These are phyloP conservation scores for Cystobasidium sp. DNA, from an alignment of 1,284 basidiomycete genomes.

Conservation along the genomic window DNA sequence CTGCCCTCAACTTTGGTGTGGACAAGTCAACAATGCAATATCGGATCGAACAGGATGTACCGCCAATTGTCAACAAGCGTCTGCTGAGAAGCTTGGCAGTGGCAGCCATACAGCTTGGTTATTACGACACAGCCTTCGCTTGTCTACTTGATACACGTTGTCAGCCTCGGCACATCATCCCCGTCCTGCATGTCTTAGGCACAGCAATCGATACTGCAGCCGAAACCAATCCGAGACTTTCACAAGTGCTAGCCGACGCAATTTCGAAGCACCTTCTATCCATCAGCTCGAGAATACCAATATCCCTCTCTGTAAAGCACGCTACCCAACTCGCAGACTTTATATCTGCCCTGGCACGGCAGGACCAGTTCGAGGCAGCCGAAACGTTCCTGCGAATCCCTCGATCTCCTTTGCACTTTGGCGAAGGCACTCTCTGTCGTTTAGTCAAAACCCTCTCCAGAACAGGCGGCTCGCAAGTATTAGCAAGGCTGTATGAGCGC, in stretches of 20 bases:
- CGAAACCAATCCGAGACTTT: background rate
- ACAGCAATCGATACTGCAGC: background rate
- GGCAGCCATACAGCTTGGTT: conserved; percentile 2
- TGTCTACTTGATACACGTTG: conserved; percentile 18
- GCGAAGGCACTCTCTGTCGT: background rate
- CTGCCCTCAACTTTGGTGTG: background rate
- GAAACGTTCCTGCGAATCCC: background rate
- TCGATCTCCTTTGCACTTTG: background rate
- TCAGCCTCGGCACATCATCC: conserved; percentile 10
- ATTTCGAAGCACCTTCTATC: background rate
- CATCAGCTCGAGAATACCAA: background rate
- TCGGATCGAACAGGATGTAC: background rate
- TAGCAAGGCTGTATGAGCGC: background rate
- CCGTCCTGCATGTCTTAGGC: background rate
- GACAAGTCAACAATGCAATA: background rate
- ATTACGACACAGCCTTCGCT: conserved; percentile 1
- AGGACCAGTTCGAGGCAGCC: conserved; percentile 3
- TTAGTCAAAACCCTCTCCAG: background rate
- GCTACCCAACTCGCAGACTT: background rate
- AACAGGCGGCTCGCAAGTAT: background rate
- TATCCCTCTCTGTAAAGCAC: background rate
- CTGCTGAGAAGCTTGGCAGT: conserved; percentile 3
- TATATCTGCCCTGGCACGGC: background rate
- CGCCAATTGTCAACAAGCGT: background rate
- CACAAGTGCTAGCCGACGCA: background rate